A percentile compares a stretch with the other conserved stretches of the same genome.
Conservation (phyloP, 257 asterid genomes). For the Forsythia viridissima region DNA sequence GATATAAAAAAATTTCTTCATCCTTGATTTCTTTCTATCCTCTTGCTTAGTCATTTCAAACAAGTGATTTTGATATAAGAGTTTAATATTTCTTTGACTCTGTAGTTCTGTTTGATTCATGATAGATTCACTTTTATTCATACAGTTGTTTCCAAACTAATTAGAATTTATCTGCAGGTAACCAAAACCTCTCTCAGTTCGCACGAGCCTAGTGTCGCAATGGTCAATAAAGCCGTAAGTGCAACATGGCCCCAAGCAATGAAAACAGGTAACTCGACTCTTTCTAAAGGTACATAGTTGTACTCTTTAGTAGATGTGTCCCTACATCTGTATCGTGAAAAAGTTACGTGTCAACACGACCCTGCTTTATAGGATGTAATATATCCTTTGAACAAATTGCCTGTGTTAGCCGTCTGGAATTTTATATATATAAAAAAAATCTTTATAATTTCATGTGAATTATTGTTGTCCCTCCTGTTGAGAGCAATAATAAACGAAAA, state of each 20-base stretch:
- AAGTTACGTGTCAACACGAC: background rate
- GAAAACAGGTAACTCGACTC: conserved; percentile 37
- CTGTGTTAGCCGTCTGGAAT: too few relatives aligned
- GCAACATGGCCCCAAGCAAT: conserved; percentile 43
- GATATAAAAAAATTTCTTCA: too few relatives aligned
- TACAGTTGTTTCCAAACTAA: background rate
- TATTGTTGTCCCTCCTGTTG: background rate
- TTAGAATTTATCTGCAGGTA: conserved; percentile 26
- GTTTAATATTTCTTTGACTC: background rate
- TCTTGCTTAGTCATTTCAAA: too few relatives aligned
- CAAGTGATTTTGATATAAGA: too few relatives aligned
- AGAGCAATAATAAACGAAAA: background rate
- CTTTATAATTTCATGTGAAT: background rate
- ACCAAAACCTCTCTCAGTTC: conserved; percentile 14
- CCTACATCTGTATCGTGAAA: background rate
- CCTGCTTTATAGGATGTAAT: background rate
- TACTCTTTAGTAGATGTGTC: background rate
- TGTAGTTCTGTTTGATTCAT: background rate
- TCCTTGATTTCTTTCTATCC: too few relatives aligned
- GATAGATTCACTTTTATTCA: background rate
- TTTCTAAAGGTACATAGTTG: conserved; percentile 53
- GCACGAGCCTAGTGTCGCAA: conserved; percentile 22
- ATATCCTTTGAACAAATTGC: too few relatives aligned
- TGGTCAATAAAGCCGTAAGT: conserved; percentile 54
- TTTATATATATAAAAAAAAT: too few relatives aligned